Base-by-base conservation (phyloP, 306 rosid species). In the Rosa persica region DNA sequence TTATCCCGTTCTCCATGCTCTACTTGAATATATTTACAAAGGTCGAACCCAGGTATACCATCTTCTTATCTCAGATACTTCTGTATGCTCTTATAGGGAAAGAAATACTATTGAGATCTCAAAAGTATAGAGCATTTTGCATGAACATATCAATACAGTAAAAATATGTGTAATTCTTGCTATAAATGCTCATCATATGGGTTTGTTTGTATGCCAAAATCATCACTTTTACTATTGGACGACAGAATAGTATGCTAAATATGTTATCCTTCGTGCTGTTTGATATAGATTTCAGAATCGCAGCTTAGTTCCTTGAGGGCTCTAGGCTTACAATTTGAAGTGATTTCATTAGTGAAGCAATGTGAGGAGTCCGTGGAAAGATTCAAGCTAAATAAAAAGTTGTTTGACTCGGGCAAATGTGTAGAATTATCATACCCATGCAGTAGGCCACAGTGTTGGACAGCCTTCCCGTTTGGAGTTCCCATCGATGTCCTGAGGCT, bases 11-110 rank as follows among this genome's bases (percentile, higher is more conserved):
- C 85, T 94, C 64, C 97, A 79, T 78, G 89, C 97, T 17, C 84
- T 94, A 64, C 97, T 94, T 86, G 91, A 87, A 84, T 92, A 87
- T 79, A 87, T 94, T 80, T 94, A 94, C 87, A 89, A 88, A 54
- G 98, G 98, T 70, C 87, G 81, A 84, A 92, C 98, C 67, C 80
- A 84, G 97, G 98, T 89, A 65, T 27, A 11, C 44, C 66, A 40
- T 62, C 72, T 74, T 27, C 65, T 43, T 20, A 12, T 23, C 43
- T 44, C 55, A 46, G 20, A 25, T 22, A 17, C 44, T 23, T 39
- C 25, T 60, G 16, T 49, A 30, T 30, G n/a, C 42, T 64, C 16
- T 48, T 34, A 34, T 6, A 9, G 65, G 48, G 76, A 51, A 36
- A 10, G 20, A 57, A 27, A 8, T 72, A 72, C 58, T 52, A 25